phyloP scores from a whole-genome alignment of 179 eudicot species.

The Nepenthes alata region DNA sequence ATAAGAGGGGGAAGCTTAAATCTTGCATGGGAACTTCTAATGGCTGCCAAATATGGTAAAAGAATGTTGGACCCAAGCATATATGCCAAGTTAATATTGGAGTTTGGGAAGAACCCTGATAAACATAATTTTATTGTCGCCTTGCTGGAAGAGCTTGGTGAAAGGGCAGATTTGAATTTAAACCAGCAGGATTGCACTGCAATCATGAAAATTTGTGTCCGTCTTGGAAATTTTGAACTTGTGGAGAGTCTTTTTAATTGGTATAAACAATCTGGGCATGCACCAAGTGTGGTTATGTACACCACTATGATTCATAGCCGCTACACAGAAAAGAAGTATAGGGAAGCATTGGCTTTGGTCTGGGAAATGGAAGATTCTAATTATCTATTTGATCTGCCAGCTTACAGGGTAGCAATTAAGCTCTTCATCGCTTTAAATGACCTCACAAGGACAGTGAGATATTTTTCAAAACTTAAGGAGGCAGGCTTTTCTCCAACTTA shows the following conservation, averaged over 20 bases:
- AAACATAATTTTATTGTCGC: conserved; percentile 31
- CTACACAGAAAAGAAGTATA: conserved; percentile 29
- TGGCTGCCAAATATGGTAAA: conserved; percentile 37
- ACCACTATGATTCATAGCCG: conserved; percentile 74
- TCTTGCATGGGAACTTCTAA: conserved; percentile 59
- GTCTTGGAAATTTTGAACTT: conserved; percentile 55
- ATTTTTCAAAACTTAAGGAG: conserved; percentile 71
- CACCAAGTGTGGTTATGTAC: conserved; percentile 66
- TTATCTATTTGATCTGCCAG: conserved; percentile 63
- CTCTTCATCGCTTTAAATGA: conserved; percentile 67
- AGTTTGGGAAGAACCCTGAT: conserved; percentile 67
- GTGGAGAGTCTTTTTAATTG: conserved; percentile 76
- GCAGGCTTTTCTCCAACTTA: conserved; percentile 73
- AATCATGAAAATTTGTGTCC: conserved; percentile 64
- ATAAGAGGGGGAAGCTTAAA: conserved; percentile 53
- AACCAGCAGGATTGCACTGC: conserved; percentile 64
- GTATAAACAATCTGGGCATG: conserved; percentile 42
- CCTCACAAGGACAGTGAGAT: conserved; percentile 62
- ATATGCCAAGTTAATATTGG: conserved; percentile 63
- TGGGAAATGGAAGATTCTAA: conserved; percentile 86
- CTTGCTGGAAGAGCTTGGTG: conserved; percentile 48
- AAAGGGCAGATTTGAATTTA: conserved; percentile 43
- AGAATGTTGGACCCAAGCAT: conserved; percentile 50
- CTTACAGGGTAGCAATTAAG: conserved; percentile 72
- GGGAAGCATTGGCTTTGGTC: conserved; percentile 66